Percentiles rank a stretch among this genome's conserved stretches.
These are phyloP conservation scores for Colletotrichum tropicicola DNA, from an alignment of 2,329 filamentous ascomycete genomes.

Conservation along the genomic window DNA sequence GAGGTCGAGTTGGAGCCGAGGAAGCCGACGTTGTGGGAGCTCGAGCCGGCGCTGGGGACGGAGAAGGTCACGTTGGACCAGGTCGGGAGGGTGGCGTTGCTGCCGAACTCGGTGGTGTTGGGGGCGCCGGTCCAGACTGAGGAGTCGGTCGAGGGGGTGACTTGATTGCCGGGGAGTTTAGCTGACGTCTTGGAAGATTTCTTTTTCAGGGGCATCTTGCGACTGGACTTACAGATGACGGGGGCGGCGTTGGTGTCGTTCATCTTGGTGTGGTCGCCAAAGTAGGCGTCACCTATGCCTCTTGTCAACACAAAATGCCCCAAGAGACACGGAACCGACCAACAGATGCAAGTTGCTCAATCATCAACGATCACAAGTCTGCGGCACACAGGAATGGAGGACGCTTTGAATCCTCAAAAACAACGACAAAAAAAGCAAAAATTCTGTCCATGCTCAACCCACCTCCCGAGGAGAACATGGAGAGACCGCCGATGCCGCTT, in stretches of 20 bases:
- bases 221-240: conserved; percentile 14
- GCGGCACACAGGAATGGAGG: background rate
- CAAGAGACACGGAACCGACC: background rate
- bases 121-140: conserved; percentile 33
- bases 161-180: conserved; percentile 13
- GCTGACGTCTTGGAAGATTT: rapidly evolving
- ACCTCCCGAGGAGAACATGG: conserved; percentile 36
- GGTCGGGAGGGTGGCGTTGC: conserved; percentile 8
- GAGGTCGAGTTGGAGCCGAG: conserved; percentile 3
- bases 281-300: conserved; percentile 12
- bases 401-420: background rate
- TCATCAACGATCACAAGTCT: background rate
- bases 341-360: background rate
- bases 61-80: conserved; percentile 38
- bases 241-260: conserved; percentile 21
- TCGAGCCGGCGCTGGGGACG: conserved; percentile 31
- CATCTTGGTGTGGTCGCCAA: conserved; percentile 12
- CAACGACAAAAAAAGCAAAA: background rate
- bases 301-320: background rate
- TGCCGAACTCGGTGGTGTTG: conserved; percentile 23
- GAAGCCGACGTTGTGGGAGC: conserved; percentile 34
- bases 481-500: conserved; percentile 34
- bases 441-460: conserved; percentile 6
- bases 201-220: too few species aligned
- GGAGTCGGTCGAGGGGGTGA: conserved; percentile 17